These are phyloP conservation scores for Agrocybe chaxingu DNA, from an alignment of 768 basidiomycete species.

Conservation along the genomic window DNA sequence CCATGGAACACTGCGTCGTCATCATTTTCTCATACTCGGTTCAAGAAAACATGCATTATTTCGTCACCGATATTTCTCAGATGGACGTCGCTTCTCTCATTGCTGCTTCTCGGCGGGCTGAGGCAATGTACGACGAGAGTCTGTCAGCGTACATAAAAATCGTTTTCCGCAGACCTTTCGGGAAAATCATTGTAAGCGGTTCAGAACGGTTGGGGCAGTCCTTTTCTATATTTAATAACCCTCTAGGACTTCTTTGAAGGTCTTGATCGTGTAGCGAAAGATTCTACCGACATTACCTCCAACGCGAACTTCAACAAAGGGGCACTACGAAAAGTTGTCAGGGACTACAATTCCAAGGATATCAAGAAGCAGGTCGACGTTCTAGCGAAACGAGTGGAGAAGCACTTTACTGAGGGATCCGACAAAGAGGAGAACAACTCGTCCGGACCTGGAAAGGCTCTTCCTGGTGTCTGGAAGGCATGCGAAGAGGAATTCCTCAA, in stretches of 20 bases:
- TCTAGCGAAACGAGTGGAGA: conserved; percentile 88
- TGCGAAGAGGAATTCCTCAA: conserved; percentile 82
- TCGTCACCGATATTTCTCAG: conserved; percentile 76
- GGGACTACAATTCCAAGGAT: conserved; percentile 86
- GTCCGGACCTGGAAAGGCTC: conserved; percentile 58
- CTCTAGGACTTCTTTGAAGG: conserved; percentile 92
- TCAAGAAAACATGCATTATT: conserved; percentile 95
- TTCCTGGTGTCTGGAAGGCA: conserved; percentile 87
- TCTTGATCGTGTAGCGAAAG: conserved; percentile 81
- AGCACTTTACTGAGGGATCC: conserved; percentile 91
- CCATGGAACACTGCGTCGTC: background rate
- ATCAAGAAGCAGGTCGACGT: conserved; percentile 84
- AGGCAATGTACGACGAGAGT: conserved; percentile 87
- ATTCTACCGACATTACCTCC: conserved; percentile 74
- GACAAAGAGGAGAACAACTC: conserved; percentile 51
- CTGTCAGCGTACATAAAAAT: conserved; percentile 82
- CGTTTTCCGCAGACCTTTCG: conserved; percentile 81
- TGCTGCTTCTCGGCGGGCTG: conserved; percentile 67
- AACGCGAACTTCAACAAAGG: conserved; percentile 75
- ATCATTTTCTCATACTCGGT: background rate
- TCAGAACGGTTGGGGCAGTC: background rate
- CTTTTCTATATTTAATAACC: background rate
- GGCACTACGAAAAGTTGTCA: conserved; percentile 78
- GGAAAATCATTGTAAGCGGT: conserved; percentile 74
- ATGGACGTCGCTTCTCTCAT: conserved; percentile 63